Evolutionary conservation across 345 rosid genomes (phyloP).

Genomic region (Lepidium africanum): DNA sequence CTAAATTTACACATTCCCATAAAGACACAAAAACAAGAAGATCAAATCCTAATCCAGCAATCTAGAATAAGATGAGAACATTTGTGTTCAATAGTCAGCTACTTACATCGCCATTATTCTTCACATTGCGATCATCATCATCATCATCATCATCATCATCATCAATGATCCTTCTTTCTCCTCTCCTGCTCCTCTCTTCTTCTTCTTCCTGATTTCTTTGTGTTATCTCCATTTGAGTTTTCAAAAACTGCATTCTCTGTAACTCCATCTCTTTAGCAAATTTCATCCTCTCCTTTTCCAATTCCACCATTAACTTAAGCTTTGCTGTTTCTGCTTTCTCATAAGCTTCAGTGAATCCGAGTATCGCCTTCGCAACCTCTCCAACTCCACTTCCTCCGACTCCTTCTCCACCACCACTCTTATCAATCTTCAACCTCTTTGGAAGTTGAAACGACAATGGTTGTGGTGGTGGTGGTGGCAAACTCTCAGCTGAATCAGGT

Average conservation of each 20-base stretch:
- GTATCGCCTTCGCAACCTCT: constrained; percentile 53
- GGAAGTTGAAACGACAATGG: constrained; percentile 2
- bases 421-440: constrained; percentile 27
- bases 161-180: constrained; percentile 7
- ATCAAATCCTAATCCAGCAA: constrained; percentile 9
- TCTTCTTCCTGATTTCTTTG: constrained; percentile 37
- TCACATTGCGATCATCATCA: constrained; percentile 8
- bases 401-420: background rate
- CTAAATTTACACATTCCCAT: constrained; percentile 25
- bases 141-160: constrained; percentile 6
- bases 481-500: constrained; percentile 38
- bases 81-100: constrained; percentile 20
- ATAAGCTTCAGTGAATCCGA: constrained; percentile 67
- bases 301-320: constrained; percentile 66
- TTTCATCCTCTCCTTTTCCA: constrained; percentile 89
- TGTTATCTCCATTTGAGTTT: constrained; percentile 71
- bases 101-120: constrained; percentile 32
- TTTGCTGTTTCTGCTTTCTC: constrained; percentile 80
- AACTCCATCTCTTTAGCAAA: constrained; percentile 80
- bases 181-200: constrained; percentile 1
- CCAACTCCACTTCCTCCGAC: constrained; percentile 23
- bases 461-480: constrained; percentile 18
- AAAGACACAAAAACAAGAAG: constrained; percentile 6
- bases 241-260: constrained; percentile 93
- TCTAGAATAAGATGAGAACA: background rate